Evolutionary conservation across 345 rosid species (phyloP), one percentile per base, ranked within the genome.

Genomic region (Diplotaxis tenuifolia): DNA sequence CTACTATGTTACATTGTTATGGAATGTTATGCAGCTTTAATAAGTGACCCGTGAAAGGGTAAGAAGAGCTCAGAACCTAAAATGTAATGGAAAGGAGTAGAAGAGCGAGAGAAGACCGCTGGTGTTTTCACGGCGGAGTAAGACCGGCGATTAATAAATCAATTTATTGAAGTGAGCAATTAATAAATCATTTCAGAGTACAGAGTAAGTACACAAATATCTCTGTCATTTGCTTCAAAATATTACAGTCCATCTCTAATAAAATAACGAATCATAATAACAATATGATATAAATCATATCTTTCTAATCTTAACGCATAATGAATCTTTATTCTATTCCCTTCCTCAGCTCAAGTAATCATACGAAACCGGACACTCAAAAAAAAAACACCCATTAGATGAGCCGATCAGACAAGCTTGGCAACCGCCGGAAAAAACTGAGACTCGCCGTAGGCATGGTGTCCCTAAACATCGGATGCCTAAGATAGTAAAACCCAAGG

Each of bases 391-490:
- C 54, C 23, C 9, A n/a, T 66, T 70, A 94, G 86, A 95, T 87
- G 80, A 92, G 83, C 74, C 96, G 82, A 70, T 95, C 99, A 2
- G 98, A 88, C 60, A 95, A 78, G 71, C 97, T 89, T 0, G 99
- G 99, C 18, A 95, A 89, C 70, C 99, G 84, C 71, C 96, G 84
- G 89, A 92, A 95, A 74, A 92, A 92, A 86, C 87, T 95, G 73
- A 90, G 78, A 81, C 94, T 86, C 3, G 85, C 82, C 69, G 98
- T 83, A 10, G 99, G 96, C 98, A 92, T 92, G 3, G 96, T 89
- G 83, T 88, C 86, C 64, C 99, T 75, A 64, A 95, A 95, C 98
- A 95, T 90, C 1, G 99, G 99, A 79, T 95, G 99, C 70, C 99
- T 80, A 21, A 95, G 84, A 55, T 85, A 95, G 68, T 92, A 92